phyloP scores from a whole-genome alignment of 2,329 filamentous ascomycete species.

The Arthrinium puccinioides region DNA sequence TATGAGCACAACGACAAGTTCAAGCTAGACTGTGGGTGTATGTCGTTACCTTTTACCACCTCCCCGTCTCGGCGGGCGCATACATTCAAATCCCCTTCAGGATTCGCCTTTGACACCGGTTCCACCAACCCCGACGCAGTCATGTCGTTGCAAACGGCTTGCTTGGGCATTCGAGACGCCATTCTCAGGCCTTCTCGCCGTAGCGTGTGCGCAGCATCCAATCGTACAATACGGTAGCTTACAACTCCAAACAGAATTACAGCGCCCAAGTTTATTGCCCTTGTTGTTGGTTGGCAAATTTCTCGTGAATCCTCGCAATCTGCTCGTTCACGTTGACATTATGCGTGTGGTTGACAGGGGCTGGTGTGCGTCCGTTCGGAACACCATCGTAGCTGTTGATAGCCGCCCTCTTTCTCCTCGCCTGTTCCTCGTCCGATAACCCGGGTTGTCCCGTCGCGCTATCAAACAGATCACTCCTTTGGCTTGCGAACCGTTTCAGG shows the following conservation, averaged over 20 bases:
- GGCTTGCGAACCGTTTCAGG: slow-evolving; percentile 86
- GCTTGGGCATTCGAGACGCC: too few species aligned
- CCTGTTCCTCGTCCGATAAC: slow-evolving; percentile 66
- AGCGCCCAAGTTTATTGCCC: background rate
- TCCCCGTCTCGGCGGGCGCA: too few species aligned
- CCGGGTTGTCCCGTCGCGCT: slow-evolving; percentile 59
- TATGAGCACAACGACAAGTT: background rate
- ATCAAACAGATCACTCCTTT: slow-evolving; percentile 84
- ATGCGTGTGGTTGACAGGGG: slow-evolving; percentile 52
- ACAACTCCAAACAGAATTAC: too few species aligned
- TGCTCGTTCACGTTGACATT: slow-evolving; percentile 79
- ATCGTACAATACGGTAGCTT: too few species aligned
- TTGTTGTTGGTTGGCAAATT: slow-evolving; percentile 36
- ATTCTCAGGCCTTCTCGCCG: too few species aligned
- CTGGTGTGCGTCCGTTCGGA: slow-evolving; percentile 48
- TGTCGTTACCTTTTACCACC: too few species aligned
- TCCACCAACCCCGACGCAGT: too few species aligned
- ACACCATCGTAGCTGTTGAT: slow-evolving; percentile 58
- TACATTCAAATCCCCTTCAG: too few species aligned
- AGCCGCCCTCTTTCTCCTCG: slow-evolving; percentile 69
- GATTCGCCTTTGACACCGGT: too few species aligned
- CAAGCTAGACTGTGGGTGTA: too few species aligned
- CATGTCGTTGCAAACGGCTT: too few species aligned
- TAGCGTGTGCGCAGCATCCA: too few species aligned
- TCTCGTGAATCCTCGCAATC: slow-evolving; percentile 58